Conservation (phyloP, 176 grass and related monocot genomes). For the Rhynchospora breviuscula region DNA sequence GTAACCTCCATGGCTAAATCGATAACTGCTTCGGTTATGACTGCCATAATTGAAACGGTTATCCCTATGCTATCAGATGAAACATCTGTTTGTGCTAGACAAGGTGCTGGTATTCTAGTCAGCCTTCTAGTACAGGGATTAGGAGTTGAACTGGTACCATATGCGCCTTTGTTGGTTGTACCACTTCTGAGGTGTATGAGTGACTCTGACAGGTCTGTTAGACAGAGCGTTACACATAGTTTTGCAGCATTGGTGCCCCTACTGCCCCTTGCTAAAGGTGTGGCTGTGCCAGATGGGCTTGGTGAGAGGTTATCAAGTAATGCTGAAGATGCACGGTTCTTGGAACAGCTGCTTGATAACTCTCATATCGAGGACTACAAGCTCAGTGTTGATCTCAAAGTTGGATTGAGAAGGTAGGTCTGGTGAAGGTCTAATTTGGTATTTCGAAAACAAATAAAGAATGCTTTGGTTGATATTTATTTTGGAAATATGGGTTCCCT, state of each 20-base stretch:
- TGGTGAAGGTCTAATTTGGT: conserved; percentile 9
- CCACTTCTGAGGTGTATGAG: conserved; percentile 97
- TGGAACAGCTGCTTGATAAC: conserved; percentile 98
- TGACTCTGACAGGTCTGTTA: conserved; percentile 78
- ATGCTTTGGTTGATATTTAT: neutral
- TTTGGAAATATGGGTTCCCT: neutral
- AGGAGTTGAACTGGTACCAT: conserved; percentile 81
- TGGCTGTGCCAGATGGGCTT: conserved; percentile 54
- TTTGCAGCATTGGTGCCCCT: conserved; percentile 96
- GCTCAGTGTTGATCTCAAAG: conserved; percentile 73
- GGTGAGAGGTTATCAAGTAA: conserved; percentile 71
- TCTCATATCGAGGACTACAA: conserved; percentile 98
- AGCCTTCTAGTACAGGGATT: conserved; percentile 96
- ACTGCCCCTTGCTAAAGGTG: conserved; percentile 78
- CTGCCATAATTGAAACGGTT: conserved; percentile 73
- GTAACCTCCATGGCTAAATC: conserved; percentile 96
- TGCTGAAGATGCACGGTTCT: conserved; percentile 77
- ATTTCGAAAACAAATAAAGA: neutral
- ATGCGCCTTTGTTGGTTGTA: conserved; percentile 92
- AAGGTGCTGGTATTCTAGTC: conserved; percentile 94
- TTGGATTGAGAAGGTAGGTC: conserved; percentile 70
- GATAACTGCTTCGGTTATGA: conserved; percentile 74
- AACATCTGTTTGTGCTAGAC: conserved; percentile 83
- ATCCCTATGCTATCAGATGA: conserved; percentile 92
- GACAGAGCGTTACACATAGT: conserved; percentile 95